Conservation (phyloP, 2,329 filamentous ascomycete genomes). For the Orbilia ellipsospora region DNA sequence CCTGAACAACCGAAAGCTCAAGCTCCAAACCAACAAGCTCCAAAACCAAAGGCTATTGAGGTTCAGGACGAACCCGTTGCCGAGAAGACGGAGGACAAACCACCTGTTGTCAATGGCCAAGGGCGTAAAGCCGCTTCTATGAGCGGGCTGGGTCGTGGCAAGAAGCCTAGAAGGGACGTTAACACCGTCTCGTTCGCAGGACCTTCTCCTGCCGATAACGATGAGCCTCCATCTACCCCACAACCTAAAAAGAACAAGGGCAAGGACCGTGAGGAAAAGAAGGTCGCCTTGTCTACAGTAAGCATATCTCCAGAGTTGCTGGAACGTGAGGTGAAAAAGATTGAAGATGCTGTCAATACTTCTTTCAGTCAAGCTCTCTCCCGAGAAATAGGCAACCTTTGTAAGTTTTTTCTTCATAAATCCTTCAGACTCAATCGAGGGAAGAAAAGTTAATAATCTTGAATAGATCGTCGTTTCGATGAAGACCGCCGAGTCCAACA, state of each 20-base stretch:
- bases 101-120: constrained; percentile 54
- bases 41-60: constrained; percentile 58
- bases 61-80: constrained; percentile 56
- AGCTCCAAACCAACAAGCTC: constrained; percentile 56
- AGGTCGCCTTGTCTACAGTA: constrained; percentile 62
- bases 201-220: constrained; percentile 57
- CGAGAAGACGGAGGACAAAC: constrained; percentile 59
- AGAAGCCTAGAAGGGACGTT: constrained; percentile 62
- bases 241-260: constrained; percentile 71
- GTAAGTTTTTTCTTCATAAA: constrained; percentile 49
- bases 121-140: constrained; percentile 47
- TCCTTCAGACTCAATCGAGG: no score
- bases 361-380: constrained; percentile 70
- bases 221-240: constrained; percentile 56
- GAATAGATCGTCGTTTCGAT: constrained; percentile 70
- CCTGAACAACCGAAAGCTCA: constrained; percentile 58
- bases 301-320: constrained; percentile 58
- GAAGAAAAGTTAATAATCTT: constrained; percentile 61
- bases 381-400: constrained; percentile 70
- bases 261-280: constrained; percentile 75
- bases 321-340: constrained; percentile 61
- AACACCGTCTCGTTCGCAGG: constrained; percentile 58
- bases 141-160: constrained; percentile 60
- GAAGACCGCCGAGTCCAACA: constrained; percentile 76
- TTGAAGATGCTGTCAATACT: constrained; percentile 65